These are phyloP conservation scores for Polychytrium aggregatum DNA, from an alignment of 192 early-diverging fungal genomes.

Conservation along the genomic window DNA sequence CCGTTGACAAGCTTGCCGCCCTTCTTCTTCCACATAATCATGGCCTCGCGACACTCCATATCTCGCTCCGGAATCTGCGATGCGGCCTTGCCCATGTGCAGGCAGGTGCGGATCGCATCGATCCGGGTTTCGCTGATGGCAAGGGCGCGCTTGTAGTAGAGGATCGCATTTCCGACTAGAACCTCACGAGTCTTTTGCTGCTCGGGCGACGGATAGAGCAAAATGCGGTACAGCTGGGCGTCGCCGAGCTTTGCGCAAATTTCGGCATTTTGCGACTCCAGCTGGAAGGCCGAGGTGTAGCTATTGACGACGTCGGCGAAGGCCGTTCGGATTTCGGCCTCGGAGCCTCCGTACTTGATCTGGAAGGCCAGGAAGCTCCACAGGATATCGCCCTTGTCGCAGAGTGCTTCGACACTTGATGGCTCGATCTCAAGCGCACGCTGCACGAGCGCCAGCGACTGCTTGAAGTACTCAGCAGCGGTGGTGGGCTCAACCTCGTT, in stretches of 20 bases:
- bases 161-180: too few relatives aligned
- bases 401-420: conserved; percentile 22
- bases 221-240: conserved; percentile 15
- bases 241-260: conserved; percentile 12
- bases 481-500: conserved; percentile 6
- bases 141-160: too few relatives aligned
- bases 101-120: too few relatives aligned
- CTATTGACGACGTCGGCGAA: conserved; percentile 8
- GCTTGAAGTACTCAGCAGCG: conserved; percentile 9
- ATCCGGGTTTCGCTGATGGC: too few relatives aligned
- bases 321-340: conserved; percentile 9
- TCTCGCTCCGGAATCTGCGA: too few relatives aligned
- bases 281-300: conserved; percentile 12
- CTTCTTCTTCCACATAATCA: too few relatives aligned
- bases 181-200: too few relatives aligned
- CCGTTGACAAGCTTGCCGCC: too few relatives aligned
- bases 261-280: conserved; percentile 7
- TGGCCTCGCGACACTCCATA: too few relatives aligned
- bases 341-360: neutral
- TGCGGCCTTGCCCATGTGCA: too few relatives aligned
- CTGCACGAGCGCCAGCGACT: conserved; percentile 10
- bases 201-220: conserved; percentile 8
- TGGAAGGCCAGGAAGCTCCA: conserved; percentile 8
- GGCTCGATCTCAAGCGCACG: conserved; percentile 6
- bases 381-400: conserved; percentile 27